These are phyloP conservation scores for Phlegmacium glaucopus DNA, from an alignment of 768 basidiomycete species.

Conservation along the genomic window DNA sequence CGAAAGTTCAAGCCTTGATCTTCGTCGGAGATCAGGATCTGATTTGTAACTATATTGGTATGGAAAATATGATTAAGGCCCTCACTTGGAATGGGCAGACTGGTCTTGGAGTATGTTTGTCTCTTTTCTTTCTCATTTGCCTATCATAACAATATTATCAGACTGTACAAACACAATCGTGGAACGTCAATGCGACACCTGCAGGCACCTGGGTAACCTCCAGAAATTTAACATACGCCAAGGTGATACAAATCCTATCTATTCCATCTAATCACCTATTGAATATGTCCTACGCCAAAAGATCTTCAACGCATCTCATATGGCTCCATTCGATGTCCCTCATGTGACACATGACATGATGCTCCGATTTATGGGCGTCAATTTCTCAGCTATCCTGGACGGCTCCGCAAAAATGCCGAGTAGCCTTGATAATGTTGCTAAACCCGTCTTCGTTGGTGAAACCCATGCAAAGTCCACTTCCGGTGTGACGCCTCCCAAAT, in stretches of 20 bases:
- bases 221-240: slow-evolving; percentile 90
- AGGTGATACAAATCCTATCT: slow-evolving; percentile 41
- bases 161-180: slow-evolving; percentile 68
- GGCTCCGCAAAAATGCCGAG: slow-evolving; percentile 81
- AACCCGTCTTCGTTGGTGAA: slow-evolving; percentile 57
- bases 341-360: slow-evolving; percentile 96
- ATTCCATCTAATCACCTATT: background rate
- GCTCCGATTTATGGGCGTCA: slow-evolving; percentile 91
- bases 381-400: slow-evolving; percentile 78
- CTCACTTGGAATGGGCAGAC: slow-evolving; percentile 84
- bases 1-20: slow-evolving; percentile 79
- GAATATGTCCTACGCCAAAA: slow-evolving; percentile 22
- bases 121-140: slow-evolving; percentile 3
- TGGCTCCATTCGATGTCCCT: slow-evolving; percentile 89
- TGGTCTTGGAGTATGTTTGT: slow-evolving; percentile 72
- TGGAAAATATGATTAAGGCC: slow-evolving; percentile 79
- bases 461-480: slow-evolving; percentile 33
- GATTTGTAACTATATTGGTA: slow-evolving; percentile 94
- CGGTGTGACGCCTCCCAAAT: slow-evolving; percentile 45
- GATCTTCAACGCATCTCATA: slow-evolving; percentile 94
- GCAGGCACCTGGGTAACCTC: slow-evolving; percentile 92
- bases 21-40: slow-evolving; percentile 96
- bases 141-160: slow-evolving; percentile 21
- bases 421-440: slow-evolving; percentile 67
- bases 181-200: slow-evolving; percentile 68